Evolutionary conservation across 495 filamentous ascomycete genomes (phyloP), one percentile per base, ranked within the genome.

Genomic region (Filosporella fistucella): DNA sequence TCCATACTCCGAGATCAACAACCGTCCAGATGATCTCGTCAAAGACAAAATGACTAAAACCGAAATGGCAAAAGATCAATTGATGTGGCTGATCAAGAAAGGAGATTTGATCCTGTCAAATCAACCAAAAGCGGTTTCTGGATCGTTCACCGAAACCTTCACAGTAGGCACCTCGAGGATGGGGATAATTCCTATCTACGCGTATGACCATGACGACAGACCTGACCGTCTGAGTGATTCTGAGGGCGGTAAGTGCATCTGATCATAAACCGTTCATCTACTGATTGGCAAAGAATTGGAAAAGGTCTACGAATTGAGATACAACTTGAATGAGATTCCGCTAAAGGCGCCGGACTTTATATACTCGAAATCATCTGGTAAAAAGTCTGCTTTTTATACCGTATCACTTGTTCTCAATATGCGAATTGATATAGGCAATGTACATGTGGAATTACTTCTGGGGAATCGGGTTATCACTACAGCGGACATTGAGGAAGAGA

Each of bases 51-150:
- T 54, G n/a, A 47, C 38, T 11, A 22, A 18, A 13, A 38, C 12
- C 8, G 41, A 17, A 2, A 37, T 48, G 29, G 43, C 44, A 11
- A 42, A 48, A 17, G 28, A 43, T 21, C 44, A 48, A 36, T 32
- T 54, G 7, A 42, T 42, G 9, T 54, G 51, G 51, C 8, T 54
- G 37, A 48, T 48, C 35, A 48, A 48, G 14, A 42, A 45, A 44
- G 51, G 44, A 13, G 51, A 54, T 32, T 13, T 54, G 29, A 47
- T 54, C 14, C 29, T 54, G 16, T 48, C 51, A 16, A 38, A 42
- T 23, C 22, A 42, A n/a, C 5, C 22, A n/a, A 54, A 48, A 24
- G 36, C 37, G 23, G 37, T 42, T n/a, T 25, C 10, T 1, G 32
- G 18, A 1, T 4, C 44, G 7, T 25, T 54, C 17, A 22, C 11